phyloP scores from a whole-genome alignment of 2,329 filamentous ascomycete genomes.

The Colletotrichum endophyticum region DNA sequence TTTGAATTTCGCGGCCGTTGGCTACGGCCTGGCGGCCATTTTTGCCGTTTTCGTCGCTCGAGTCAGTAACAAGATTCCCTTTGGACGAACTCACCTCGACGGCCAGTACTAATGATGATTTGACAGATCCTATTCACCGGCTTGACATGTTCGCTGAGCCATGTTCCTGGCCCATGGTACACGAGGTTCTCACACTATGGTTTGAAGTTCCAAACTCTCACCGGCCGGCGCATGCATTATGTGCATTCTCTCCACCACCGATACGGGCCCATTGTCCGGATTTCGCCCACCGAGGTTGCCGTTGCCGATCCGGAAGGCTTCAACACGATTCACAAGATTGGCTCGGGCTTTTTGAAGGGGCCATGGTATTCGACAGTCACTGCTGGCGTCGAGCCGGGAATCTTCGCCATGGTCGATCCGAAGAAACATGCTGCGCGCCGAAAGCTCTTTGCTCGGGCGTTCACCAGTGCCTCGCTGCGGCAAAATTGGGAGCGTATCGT shows the following conservation, averaged over 20 bases:
- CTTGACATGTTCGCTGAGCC: background rate
- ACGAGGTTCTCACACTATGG: background rate
- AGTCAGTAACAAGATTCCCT: background rate
- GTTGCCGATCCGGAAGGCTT: conserved; percentile 25
- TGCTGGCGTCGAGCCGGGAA: background rate
- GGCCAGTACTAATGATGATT: background rate
- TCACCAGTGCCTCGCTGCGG: conserved; percentile 41
- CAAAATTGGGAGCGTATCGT: conserved; percentile 35
- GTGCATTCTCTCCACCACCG: conserved; percentile 58
- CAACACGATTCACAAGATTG: conserved; percentile 36
- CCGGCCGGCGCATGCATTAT: conserved; percentile 41
- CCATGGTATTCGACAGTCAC: conserved; percentile 27
- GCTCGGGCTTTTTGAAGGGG: conserved; percentile 28
- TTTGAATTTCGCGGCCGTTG: background rate
- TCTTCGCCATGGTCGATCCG: conserved; percentile 3
- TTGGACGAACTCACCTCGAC: background rate
- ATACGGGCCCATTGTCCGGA: conserved; percentile 41
- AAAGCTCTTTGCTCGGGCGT: conserved; percentile 43
- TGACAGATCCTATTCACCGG: conserved; percentile 3
- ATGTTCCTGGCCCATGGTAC: background rate
- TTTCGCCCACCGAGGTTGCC: conserved; percentile 26
- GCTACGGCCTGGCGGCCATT: background rate
- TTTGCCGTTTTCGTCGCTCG: background rate
- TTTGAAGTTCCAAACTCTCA: conserved; percentile 30
- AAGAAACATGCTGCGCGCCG: conserved; percentile 25